These are phyloP conservation scores for Pichia pseudocactophila DNA, from an alignment of 805 yeast species.

Conservation along the genomic window DNA sequence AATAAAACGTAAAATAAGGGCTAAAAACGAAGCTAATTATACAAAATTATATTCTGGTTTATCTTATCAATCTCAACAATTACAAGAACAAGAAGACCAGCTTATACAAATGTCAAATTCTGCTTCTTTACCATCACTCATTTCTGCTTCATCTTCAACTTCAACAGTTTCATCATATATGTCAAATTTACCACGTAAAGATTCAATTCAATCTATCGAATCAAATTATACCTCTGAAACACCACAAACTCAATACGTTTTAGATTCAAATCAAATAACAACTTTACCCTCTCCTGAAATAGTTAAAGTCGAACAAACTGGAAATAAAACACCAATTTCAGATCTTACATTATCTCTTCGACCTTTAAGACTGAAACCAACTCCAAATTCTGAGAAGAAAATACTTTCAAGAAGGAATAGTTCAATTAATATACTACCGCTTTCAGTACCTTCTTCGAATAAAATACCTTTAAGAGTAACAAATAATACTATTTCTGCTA, in stretches of 20 bases:
- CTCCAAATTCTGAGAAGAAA: not conserved
- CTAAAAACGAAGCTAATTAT: constrained; percentile 15
- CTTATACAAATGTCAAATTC: constrained; percentile 4
- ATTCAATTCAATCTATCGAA: constrained; percentile 6
- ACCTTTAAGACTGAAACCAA: constrained; percentile 12
- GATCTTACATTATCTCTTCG: constrained; percentile 8
- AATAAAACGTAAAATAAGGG: constrained; percentile 46
- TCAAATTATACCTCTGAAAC: not conserved
- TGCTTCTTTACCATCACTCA: constrained; percentile 11
- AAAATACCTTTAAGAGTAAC: not conserved
- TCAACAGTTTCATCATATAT: constrained; percentile 18
- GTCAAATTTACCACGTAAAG: constrained; percentile 13
- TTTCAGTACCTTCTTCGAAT: constrained; percentile 2
- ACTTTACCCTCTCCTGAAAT: not conserved
- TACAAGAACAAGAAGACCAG: not conserved
- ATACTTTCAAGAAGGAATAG: not conserved
- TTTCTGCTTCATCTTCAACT: constrained; percentile 10
- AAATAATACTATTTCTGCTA: not conserved
- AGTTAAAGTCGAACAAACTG: too few species aligned
- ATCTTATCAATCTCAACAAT: constrained; percentile 1
- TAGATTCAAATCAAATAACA: not conserved
- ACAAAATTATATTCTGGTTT: not conserved
- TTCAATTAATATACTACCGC: constrained; percentile 2
- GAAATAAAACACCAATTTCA: not conserved
- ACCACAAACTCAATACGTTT: not conserved